Base-by-base conservation (phyloP, 352 stramenopile genomes). In the Blastocystis sp. region DNA sequence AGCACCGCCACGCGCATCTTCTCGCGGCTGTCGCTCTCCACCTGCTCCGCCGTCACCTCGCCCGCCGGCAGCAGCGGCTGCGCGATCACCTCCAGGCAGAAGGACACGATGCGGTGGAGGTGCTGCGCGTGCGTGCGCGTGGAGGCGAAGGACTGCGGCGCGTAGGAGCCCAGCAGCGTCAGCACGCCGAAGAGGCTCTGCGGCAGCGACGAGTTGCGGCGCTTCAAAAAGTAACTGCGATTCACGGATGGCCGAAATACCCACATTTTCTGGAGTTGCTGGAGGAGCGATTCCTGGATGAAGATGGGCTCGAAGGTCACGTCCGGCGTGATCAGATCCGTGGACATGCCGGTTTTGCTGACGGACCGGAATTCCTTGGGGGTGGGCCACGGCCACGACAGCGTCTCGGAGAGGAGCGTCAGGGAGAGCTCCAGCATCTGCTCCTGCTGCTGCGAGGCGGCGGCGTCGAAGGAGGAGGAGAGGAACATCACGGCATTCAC, bases 291-390 rank as follows among this genome's bases (percentile, higher is more conserved):
- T 48, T 68, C 52, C 61, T 84, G 45, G 24, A 69, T 68, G 74
- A 84, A 68, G 40, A 84, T 69, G 17, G 74, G 48, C 40, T 84
- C 74, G 45, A 84, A 84, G 19, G 61, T 54, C 17, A 68, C 40
- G 40, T 84, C 74, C 3, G 74, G 74, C 38, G 28, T 57, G 10
- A 84, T 64, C 4, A 84, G 24, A 19, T 66, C 52, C 1, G 52
- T 84, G 14, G 10, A 10, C 4, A 84, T 45, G 14, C 52, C 74
- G 19, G 52, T 84, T 28, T 68, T 66, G 0, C 52, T 48, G 19
- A 65, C 54, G 11, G 74, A 84, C 4, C 61, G 14, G 14, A 21
- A 14, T 21, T 84, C 60, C 38, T 28, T 28, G 17, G 19, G 21
- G 3, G 1, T 68, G 3, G 74, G 74, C 74, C 74, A 84, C 11